Evolutionary conservation across 129 eudicot species (phyloP), one percentile per base, ranked within the genome.

Genomic region (Solidago caesia): DNA sequence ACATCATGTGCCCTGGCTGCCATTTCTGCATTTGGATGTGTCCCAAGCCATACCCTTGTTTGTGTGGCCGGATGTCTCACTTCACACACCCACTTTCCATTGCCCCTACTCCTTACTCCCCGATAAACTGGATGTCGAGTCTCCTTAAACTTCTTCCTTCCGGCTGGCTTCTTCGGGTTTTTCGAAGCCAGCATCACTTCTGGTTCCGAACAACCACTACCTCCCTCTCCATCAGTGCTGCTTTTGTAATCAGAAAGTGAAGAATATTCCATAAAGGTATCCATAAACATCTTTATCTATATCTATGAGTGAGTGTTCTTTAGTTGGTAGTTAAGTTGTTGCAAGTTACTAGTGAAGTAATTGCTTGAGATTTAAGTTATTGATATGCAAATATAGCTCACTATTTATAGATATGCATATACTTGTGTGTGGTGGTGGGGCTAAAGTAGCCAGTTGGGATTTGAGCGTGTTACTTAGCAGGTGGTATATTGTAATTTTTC

Each of bases 1-100:
- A 83, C 87, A 53, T 83, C 87, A n/a, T 83, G 87, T 8, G 87
- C 87, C 39, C 87, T 62, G 2, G 87, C 87, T 0, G 87, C 87
- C 87, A 83, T 83, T 9, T 75, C 84, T 53, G 84, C 75, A 0
- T 78, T 79, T 0, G 75, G 87, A 55, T 74, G 77, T 0, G 87
- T 79, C 26, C 87, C 87, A 1, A 83, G 67, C 87, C 87, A 83
- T 2, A 83, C 75, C 29, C 87, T 61, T 0, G 75, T 7, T 41
- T 83, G 80, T 62, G 68, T 83, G 64, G 64, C 71, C 8, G 87
- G 87, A 52, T 79, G 78, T 16, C 87, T 68, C 11, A 79, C 72
- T 62, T 83, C 87, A 65, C 81, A 79, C 14, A 83, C 87, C 87
- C 87, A 83, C 67, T 79, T 83, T 0, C 76, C 68, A 14, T 68